Percentiles rank a stretch among this genome's conserved stretches.
Conservation (phyloP, 345 rosid species). For the Hypericum perforatum region DNA sequence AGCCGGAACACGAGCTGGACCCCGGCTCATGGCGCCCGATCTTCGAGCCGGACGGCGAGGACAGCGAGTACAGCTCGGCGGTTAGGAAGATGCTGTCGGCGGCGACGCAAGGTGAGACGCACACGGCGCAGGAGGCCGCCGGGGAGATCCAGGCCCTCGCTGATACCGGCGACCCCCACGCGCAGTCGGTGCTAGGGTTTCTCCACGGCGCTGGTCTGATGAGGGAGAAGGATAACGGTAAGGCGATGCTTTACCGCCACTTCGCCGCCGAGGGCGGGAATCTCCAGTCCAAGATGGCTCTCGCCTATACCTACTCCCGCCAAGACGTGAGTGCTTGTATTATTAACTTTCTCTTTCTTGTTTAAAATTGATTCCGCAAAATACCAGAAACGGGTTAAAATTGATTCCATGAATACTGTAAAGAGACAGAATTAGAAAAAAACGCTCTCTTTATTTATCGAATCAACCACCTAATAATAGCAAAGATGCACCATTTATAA, state of each 20-base stretch:
- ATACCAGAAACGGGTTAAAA: too few relatives aligned
- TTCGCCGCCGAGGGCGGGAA: constrained; percentile 69
- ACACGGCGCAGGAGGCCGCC: constrained; percentile 62
- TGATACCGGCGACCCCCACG: constrained; percentile 54
- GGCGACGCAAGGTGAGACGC: constrained; percentile 39
- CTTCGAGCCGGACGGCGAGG: constrained; percentile 55
- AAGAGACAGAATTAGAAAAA: too few relatives aligned
- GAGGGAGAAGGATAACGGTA: constrained; percentile 63
- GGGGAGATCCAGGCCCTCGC: constrained; percentile 53
- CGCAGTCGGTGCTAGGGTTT: constrained; percentile 69
- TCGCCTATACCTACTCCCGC: constrained; percentile 73
- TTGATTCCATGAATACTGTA: too few relatives aligned
- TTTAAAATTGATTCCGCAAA: too few relatives aligned
- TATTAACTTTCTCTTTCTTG: not conserved
- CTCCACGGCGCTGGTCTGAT: constrained; percentile 58
- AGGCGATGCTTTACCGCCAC: constrained; percentile 62
- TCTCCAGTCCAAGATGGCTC: constrained; percentile 89
- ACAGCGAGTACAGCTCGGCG: constrained; percentile 32
- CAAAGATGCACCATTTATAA: too few relatives aligned
- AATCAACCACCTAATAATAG: too few relatives aligned
- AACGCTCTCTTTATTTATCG: too few relatives aligned
- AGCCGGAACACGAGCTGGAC: constrained; percentile 70
- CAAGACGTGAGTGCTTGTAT: constrained; percentile 65
- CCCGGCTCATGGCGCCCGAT: constrained; percentile 29
- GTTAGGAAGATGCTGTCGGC: constrained; percentile 52